A percentile compares a stretch with the other conserved stretches of the same genome.
phyloP scores from a whole-genome alignment of 768 basidiomycete species.

The Podaxis pistillaris region DNA sequence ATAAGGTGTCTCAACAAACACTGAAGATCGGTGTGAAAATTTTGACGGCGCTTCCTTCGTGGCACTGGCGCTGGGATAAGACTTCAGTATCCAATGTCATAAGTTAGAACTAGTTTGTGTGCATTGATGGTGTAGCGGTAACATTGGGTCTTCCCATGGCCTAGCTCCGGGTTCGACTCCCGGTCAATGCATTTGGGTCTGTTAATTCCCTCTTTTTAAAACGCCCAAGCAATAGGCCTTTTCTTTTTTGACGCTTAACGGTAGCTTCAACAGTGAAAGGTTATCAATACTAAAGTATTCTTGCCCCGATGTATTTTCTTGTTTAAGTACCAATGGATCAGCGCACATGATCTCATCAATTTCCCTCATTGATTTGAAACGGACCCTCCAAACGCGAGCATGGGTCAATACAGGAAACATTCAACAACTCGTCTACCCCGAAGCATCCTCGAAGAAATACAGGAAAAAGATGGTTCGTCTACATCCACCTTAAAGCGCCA shows the following conservation, averaged over 20 bases:
- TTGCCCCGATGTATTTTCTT: not conserved
- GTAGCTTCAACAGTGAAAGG: not conserved
- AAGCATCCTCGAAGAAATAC: constrained; percentile 7
- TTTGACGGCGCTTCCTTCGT: too few species aligned
- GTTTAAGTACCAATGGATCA: constrained; percentile 3
- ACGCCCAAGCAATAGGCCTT: not conserved
- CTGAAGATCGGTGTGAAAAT: too few species aligned
- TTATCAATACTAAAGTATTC: too few species aligned
- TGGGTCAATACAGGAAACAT: not conserved
- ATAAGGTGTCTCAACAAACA: too few species aligned
- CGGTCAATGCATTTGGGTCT: constrained; percentile 39
- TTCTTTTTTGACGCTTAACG: not conserved
- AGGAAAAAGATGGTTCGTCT: not conserved
- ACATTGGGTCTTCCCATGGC: constrained; percentile 86
- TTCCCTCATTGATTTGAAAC: not conserved
- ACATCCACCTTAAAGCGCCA: not conserved
- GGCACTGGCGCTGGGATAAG: too few species aligned
- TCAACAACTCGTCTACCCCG: constrained; percentile 9
- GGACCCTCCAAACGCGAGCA: not conserved
- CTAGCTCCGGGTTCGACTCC: constrained; percentile 57
- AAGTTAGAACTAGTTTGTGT: not conserved
- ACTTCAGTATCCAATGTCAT: too few species aligned
- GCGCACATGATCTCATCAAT: not conserved
- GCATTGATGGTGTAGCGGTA: constrained; percentile 76
- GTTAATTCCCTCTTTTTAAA: not conserved